These are phyloP conservation scores for Drechslerella coelobrocha DNA, from an alignment of 2,329 filamentous ascomycete genomes.

Conservation along the genomic window DNA sequence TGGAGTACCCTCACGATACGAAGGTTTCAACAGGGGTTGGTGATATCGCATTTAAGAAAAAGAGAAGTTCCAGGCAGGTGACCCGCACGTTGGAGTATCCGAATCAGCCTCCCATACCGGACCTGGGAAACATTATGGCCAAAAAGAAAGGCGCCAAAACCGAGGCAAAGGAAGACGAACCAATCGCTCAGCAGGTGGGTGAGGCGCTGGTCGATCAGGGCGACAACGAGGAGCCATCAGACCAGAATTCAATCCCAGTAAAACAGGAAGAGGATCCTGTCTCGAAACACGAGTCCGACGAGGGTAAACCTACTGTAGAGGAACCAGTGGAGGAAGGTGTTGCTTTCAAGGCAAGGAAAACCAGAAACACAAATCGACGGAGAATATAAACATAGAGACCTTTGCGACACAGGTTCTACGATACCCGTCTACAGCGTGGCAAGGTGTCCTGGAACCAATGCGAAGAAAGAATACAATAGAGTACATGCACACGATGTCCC, in stretches of 20 bases:
- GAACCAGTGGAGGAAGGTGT: slow-evolving; percentile 61
- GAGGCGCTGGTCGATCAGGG: slow-evolving; percentile 52
- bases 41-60: slow-evolving; percentile 61
- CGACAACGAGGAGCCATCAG: slow-evolving; percentile 55
- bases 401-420: slow-evolving; percentile 2
- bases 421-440: slow-evolving; percentile 13
- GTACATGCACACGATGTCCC: slow-evolving; percentile 5
- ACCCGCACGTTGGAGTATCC: slow-evolving; percentile 56
- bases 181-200: slow-evolving; percentile 3
- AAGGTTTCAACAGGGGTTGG: slow-evolving; percentile 54
- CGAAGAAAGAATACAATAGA: slow-evolving; percentile 22
- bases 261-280: slow-evolving; percentile 29
- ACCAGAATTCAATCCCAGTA: slow-evolving; percentile 15
- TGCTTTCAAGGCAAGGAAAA: slow-evolving; percentile 81
- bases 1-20: slow-evolving; percentile 56
- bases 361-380: slow-evolving; percentile 62
- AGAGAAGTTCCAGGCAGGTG: slow-evolving; percentile 40
- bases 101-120: slow-evolving; percentile 29
- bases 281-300: slow-evolving; percentile 43
- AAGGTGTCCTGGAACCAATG: slow-evolving; percentile 16
- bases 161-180: slow-evolving; percentile 53
- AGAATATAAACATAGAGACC: slow-evolving; percentile 28
- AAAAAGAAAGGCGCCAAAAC: slow-evolving; percentile 56
- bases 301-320: slow-evolving; percentile 31
- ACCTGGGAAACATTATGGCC: slow-evolving; percentile 30